These are phyloP conservation scores for Colletotrichum liaoningense DNA, from an alignment of 2,329 filamentous ascomycete species.

Conservation along the genomic window DNA sequence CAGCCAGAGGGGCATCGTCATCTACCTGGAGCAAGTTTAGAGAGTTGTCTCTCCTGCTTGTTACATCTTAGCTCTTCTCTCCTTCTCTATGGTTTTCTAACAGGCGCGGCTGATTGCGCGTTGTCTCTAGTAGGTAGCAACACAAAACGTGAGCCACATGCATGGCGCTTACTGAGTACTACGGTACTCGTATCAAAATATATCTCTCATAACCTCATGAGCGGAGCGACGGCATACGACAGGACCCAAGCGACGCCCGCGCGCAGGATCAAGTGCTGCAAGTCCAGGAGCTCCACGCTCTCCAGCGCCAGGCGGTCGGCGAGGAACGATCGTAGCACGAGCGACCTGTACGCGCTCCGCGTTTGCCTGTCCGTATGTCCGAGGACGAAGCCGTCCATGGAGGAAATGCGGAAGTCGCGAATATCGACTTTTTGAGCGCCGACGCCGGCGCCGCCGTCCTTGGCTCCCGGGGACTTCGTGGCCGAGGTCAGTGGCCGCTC, in stretches of 20 bases:
- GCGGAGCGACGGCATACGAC: constrained; percentile 31
- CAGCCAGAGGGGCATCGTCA: not conserved
- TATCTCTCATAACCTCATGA: constrained; percentile 13
- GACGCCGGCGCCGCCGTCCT: constrained; percentile 18
- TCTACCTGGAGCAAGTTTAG: not conserved
- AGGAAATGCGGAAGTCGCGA: constrained; percentile 59
- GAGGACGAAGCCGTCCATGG: constrained; percentile 63
- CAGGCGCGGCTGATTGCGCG: not conserved
- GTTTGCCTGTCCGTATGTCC: constrained; percentile 42
- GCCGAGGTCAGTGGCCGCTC: constrained; percentile 54
- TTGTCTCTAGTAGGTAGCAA: not conserved
- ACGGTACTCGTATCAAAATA: not conserved
- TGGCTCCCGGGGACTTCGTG: constrained; percentile 29
- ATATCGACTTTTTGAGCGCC: constrained; percentile 50
- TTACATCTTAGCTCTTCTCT: not conserved
- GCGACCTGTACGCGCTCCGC: constrained; percentile 48
- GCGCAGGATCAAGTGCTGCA: constrained; percentile 47
- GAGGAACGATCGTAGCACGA: constrained; percentile 56
- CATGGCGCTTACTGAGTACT: constrained; percentile 17
- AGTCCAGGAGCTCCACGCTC: constrained; percentile 45
- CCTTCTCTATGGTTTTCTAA: not conserved
- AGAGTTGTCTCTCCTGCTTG: not conserved
- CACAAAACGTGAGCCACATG: not conserved
- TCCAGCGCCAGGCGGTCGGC: constrained; percentile 55
- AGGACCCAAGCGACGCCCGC: constrained; percentile 47